Percentiles rank a stretch among this genome's conserved stretches.
phyloP scores from a whole-genome alignment of 2,329 filamentous ascomycete species.

The Xylariaceae sp. region DNA sequence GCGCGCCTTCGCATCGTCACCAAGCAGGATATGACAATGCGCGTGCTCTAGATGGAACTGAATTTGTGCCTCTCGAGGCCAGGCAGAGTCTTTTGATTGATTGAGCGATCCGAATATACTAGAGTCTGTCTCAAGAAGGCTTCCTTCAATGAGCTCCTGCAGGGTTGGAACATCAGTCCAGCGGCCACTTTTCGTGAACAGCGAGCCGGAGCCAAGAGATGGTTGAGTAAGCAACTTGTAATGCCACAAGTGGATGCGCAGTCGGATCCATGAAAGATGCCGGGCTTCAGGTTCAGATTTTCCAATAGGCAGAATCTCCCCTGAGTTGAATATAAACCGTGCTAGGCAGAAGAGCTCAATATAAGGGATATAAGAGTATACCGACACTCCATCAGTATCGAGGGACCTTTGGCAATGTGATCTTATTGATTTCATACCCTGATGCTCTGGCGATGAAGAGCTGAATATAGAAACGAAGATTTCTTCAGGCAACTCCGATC shows the following conservation, averaged over 20 bases:
- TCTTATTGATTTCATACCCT: conserved; percentile 17
- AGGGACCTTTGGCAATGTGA: conserved; percentile 60
- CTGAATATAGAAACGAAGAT: conserved; percentile 32
- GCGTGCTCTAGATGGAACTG: conserved; percentile 78
- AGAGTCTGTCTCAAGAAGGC: conserved; percentile 37
- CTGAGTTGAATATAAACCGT: conserved; percentile 43
- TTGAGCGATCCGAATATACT: conserved; percentile 10
- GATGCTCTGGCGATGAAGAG: background rate
- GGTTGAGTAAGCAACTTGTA: conserved; percentile 58
- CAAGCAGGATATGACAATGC: conserved; percentile 78
- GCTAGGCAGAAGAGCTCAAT: conserved; percentile 82
- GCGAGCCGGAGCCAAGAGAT: conserved; percentile 47
- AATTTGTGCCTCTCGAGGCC: conserved; percentile 49
- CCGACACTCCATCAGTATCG: conserved; percentile 77
- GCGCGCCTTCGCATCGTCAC: conserved; percentile 70
- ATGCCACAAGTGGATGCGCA: conserved; percentile 70
- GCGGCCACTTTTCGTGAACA: conserved; percentile 52
- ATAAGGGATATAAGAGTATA: conserved; percentile 78
- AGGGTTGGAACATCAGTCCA: conserved; percentile 58
- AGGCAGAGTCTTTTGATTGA: conserved; percentile 27
- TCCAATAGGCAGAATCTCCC: conserved; percentile 14
- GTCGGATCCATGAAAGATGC: conserved; percentile 52
- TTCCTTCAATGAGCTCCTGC: conserved; percentile 43
- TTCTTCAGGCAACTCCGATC: conserved; percentile 9
- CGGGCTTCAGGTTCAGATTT: conserved; percentile 29